Conservation (phyloP, 2,329 filamentous ascomycete species). For the Falciphora oryzae region DNA sequence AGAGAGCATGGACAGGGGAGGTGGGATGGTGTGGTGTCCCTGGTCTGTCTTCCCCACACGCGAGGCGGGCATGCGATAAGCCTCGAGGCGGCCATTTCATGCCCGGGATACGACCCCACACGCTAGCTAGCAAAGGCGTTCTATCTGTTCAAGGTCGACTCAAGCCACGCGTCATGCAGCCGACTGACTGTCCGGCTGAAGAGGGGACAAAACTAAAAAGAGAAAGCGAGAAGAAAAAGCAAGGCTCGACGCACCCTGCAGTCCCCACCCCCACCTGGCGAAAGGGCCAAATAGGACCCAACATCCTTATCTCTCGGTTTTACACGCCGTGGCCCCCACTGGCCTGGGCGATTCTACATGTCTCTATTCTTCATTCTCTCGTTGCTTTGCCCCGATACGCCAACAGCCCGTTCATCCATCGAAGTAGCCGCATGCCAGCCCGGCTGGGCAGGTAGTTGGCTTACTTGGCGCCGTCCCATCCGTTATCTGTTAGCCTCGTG, state of each 20-base stretch:
- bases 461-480: neutral
- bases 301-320: slow-evolving; percentile 8
- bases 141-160: too few relatives aligned
- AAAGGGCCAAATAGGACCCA: slow-evolving; percentile 5
- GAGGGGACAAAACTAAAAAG: neutral
- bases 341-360: too few relatives aligned
- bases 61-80: neutral
- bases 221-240: neutral
- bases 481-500: neutral
- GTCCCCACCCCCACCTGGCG: neutral
- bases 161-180: too few relatives aligned
- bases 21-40: neutral
- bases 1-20: neutral
- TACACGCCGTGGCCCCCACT: neutral
- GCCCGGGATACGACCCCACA: neutral
- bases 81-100: neutral
- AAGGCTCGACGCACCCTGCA: neutral
- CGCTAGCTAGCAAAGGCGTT: neutral
- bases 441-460: neutral
- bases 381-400: neutral
- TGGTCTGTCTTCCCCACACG: too few relatives aligned
- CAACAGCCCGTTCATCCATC: neutral
- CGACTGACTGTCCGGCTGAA: too few relatives aligned
- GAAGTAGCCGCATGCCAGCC: neutral
- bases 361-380: neutral